Evolutionary conservation across 192 early-diverging fungal genomes (phyloP), one percentile per base, ranked within the genome.

Genomic region (Piromyces finnis): DNA sequence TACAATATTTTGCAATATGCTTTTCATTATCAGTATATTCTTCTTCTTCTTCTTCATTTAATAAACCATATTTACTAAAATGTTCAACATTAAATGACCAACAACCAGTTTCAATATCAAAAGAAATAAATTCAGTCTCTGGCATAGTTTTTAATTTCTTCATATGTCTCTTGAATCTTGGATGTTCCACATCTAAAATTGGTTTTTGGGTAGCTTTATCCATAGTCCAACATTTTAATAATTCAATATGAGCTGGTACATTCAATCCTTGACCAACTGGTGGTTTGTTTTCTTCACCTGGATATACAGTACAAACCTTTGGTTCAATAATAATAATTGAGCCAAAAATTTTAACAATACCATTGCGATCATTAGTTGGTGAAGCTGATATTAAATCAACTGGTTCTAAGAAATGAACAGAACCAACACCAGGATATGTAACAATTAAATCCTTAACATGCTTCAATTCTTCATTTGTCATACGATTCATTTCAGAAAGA

Each of bases 61-160:
- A 29, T 80, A 97, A 83, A 15, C 94, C 94, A 82, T 97, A 97
- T 77, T 87, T 85, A 81, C 90, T 93, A 85, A 91, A 91, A 78
- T 84, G 83, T 80, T 95, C 88, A 13, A 99, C 97, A 22, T 88
- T 83, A 86, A 99, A 99, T n/a, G 85, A 91, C 98, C 98, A 99
- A 0, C 87, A 88, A 28, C 96, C 95, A 22, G 91, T 90, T 15
- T 87, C 83, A 68, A 88, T 81, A 41, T 89, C 84, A 84, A 90
- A 99, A 39, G 89, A 91, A 27, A 95, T 83, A 84, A 97, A 96
- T 77, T 89, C 85, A 1, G 95, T 97, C 37, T 93, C 93, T 28
- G 87, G 83, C n/a, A 94, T 90, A 5, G 82, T 84, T 79, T 89
- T 89, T 26, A 99, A 85, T 17, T 91, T 90, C 51, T 88, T 86